Evolutionary conservation across 257 asterid species (phyloP).

Genomic region (Linaria vulgaris): DNA sequence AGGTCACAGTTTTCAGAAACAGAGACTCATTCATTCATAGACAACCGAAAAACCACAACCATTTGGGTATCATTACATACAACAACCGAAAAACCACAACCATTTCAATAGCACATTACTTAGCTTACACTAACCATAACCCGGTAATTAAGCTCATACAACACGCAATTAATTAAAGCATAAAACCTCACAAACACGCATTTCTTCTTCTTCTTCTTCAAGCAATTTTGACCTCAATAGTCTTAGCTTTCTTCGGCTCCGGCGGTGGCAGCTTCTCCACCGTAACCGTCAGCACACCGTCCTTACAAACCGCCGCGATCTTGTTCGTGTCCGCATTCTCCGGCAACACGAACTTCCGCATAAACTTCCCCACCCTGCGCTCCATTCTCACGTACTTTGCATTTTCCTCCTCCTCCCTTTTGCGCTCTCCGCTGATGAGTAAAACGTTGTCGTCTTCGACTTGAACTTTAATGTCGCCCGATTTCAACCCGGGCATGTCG

Average conservation of each 20-base stretch:
- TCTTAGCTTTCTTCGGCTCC: conserved; percentile 41
- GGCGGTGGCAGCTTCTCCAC: conserved; percentile 46
- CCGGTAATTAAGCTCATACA: too few relatives aligned
- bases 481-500: conserved; percentile 51
- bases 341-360: conserved; percentile 49
- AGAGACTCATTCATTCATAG: too few relatives aligned
- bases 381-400: conserved; percentile 43
- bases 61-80: too few relatives aligned
- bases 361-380: conserved; percentile 43
- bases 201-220: too few relatives aligned
- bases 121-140: too few relatives aligned
- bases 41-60: too few relatives aligned
- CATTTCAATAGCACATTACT: too few relatives aligned
- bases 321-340: conserved; percentile 33
- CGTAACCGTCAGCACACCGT: conserved; percentile 41
- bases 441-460: conserved; percentile 41
- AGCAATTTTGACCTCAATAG: conserved; percentile 25
- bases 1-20: too few relatives aligned
- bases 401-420: conserved; percentile 37
- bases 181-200: too few relatives aligned
- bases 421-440: conserved; percentile 44
- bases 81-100: too few relatives aligned
- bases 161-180: too few relatives aligned
- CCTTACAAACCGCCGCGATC: conserved; percentile 39
- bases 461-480: conserved; percentile 45